Percentiles rank a stretch among this genome's conserved stretches.
Evolutionary conservation across 2,329 filamentous ascomycete genomes (phyloP).

Genomic region (Gliomastix tumulicola): DNA sequence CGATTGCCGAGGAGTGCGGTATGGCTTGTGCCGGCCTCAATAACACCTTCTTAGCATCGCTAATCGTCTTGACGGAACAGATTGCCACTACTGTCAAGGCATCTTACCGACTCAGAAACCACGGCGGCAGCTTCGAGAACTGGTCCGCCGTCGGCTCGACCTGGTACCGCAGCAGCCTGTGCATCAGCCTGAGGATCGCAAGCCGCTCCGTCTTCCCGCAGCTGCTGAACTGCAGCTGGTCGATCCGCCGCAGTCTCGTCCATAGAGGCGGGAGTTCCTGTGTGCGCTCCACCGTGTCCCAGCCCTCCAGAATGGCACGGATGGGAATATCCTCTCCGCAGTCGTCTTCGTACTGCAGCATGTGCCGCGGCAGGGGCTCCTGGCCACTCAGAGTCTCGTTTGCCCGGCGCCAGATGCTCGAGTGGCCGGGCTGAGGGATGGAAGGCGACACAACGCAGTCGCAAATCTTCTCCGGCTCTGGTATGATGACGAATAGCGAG

Average conservation of each 20-base stretch:
- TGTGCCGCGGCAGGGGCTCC: conserved; percentile 5
- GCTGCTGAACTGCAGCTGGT: conserved; percentile 13
- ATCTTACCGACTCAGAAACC: conserved; percentile 17
- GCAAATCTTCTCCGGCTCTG: conserved; percentile 2
- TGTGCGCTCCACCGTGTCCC: conserved; percentile 17
- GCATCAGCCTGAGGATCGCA: conserved; percentile 14
- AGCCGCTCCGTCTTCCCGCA: conserved; percentile 13
- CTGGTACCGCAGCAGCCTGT: conserved; percentile 15
- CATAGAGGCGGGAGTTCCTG: conserved; percentile 16
- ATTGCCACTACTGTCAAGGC: too few relatives aligned
- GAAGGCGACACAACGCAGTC: background rate
- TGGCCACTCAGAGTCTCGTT: conserved; percentile 10
- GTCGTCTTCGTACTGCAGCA: conserved; percentile 10
- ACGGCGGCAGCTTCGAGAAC: conserved; percentile 12
- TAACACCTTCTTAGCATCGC: too few relatives aligned
- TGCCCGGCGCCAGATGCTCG: conserved; percentile 16
- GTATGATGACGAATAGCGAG: conserved; percentile 5
- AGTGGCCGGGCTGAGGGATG: background rate
- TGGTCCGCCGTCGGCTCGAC: conserved; percentile 13
- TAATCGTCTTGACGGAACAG: too few relatives aligned
- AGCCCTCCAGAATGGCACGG: conserved; percentile 15
- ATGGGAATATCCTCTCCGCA: conserved; percentile 15
- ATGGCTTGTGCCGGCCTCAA: conserved; percentile 18
- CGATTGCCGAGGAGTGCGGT: conserved; percentile 18
- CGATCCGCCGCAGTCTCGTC: conserved; percentile 14